Percentiles rank a stretch among this genome's conserved stretches.
phyloP scores from a whole-genome alignment of 192 early-diverging fungal species.

The Ambispora gerdemannii region DNA sequence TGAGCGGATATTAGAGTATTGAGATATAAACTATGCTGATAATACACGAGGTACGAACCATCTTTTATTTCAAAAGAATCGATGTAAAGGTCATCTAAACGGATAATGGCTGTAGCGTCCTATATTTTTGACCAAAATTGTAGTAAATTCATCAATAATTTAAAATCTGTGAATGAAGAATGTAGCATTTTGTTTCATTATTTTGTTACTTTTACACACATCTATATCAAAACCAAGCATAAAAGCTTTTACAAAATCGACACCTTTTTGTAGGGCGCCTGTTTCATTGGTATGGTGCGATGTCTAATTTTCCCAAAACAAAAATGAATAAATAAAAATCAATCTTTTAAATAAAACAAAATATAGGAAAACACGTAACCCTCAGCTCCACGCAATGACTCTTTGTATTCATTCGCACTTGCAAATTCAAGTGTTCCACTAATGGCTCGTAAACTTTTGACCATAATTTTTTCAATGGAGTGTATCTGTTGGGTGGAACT shows the following conservation, averaged over 20 bases:
- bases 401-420: constrained; percentile 94
- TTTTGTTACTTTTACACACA: constrained; percentile 37
- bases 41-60: too few species aligned
- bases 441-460: constrained; percentile 94
- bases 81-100: constrained; percentile 94
- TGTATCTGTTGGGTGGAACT: constrained; percentile 91
- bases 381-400: constrained; percentile 84
- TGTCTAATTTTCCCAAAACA: constrained; percentile 46
- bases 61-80: constrained; percentile 99
- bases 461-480: constrained; percentile 92
- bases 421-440: constrained; percentile 92
- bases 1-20: background rate
- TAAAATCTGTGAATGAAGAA: background rate
- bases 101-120: constrained; percentile 90
- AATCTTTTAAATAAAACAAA: constrained; percentile 1
- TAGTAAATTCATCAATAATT: background rate
- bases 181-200: background rate
- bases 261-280: constrained; percentile 92
- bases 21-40: background rate
- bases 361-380: constrained; percentile 38
- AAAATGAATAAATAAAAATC: background rate
- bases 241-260: constrained; percentile 95
- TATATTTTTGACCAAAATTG: constrained; percentile 28
- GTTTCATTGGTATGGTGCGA: constrained; percentile 82
- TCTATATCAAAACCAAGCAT: constrained; percentile 89